A percentile compares a stretch with the other conserved stretches of the same genome.
phyloP scores from a whole-genome alignment of 768 basidiomycete genomes.

The Ramaria sp. region DNA sequence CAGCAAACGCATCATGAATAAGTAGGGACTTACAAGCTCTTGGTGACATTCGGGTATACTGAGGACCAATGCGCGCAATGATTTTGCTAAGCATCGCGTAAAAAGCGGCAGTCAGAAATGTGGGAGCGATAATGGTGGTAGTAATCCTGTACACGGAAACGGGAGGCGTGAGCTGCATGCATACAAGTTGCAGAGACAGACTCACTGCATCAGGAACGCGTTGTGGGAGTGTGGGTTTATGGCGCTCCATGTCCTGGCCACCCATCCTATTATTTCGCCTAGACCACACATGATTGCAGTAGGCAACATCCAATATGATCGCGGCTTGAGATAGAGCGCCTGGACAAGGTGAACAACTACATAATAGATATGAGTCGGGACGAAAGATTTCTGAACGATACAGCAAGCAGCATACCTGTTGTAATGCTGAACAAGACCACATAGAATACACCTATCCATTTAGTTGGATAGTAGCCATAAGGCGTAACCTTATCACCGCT shows the following conservation, averaged over 20 bases:
- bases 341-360: no score
- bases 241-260: conserved; percentile 42
- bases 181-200: neutral
- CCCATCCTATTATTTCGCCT: conserved; percentile 24
- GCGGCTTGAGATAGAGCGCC: no score
- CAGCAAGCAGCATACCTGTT: conserved; percentile 23
- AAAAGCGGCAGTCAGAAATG: conserved; percentile 44
- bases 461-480: conserved; percentile 21
- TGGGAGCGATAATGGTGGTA: conserved; percentile 42
- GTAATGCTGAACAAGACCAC: conserved; percentile 31
- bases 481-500: no score
- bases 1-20: no score
- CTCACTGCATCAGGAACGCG: conserved; percentile 37
- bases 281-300: no score
- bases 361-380: conserved; percentile 27
- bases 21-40: conserved; percentile 12
- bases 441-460: conserved; percentile 27
- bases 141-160: conserved; percentile 16
- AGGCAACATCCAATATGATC: no score
- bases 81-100: conserved; percentile 44
- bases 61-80: conserved; percentile 30
- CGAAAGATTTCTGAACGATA: conserved; percentile 30
- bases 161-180: no score
- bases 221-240: conserved; percentile 10
- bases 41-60: conserved; percentile 39